These are phyloP conservation scores for Ophiostoma himal-ulmi DNA, from an alignment of 2,329 filamentous ascomycete genomes.

Conservation along the genomic window DNA sequence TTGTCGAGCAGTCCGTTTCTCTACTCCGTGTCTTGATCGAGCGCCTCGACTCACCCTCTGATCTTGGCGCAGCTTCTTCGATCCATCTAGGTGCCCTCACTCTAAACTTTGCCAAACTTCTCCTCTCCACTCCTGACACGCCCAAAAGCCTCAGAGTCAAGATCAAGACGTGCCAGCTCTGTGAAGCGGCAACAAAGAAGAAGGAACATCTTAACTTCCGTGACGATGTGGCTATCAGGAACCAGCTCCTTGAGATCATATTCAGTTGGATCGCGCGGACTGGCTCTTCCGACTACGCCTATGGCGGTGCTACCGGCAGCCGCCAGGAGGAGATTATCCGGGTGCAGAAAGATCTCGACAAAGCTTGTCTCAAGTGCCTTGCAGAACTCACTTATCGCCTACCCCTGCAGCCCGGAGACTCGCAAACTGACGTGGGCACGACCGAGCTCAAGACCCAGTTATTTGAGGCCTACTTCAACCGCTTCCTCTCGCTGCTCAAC, in stretches of 20 bases:
- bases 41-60: conserved; percentile 56
- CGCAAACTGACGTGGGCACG: conserved; percentile 59
- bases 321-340: conserved; percentile 53
- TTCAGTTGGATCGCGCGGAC: conserved; percentile 60
- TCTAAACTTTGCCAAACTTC: conserved; percentile 61
- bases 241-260: conserved; percentile 62
- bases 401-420: conserved; percentile 60
- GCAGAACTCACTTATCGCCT: conserved; percentile 61
- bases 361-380: conserved; percentile 59
- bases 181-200: conserved; percentile 57
- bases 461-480: conserved; percentile 66
- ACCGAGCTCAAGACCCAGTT: conserved; percentile 65
- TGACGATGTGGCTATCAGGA: conserved; percentile 63
- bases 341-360: conserved; percentile 60
- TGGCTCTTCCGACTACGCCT: conserved; percentile 34
- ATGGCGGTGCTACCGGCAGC: conserved; percentile 29
- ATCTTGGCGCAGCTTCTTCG: conserved; percentile 56
- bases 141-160: conserved; percentile 56
- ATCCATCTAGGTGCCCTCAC: conserved; percentile 59
- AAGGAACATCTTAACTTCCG: conserved; percentile 64
- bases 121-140: conserved; percentile 54
- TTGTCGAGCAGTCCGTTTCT: conserved; percentile 62
- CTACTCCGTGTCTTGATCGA: conserved; percentile 60
- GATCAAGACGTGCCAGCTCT: conserved; percentile 63
- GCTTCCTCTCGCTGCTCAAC: conserved; percentile 61